Percentiles rank a stretch among this genome's conserved stretches.
These are phyloP conservation scores for Nannochloropsis granulata DNA, from an alignment of 108 stramenopile genomes.

Conservation along the genomic window DNA sequence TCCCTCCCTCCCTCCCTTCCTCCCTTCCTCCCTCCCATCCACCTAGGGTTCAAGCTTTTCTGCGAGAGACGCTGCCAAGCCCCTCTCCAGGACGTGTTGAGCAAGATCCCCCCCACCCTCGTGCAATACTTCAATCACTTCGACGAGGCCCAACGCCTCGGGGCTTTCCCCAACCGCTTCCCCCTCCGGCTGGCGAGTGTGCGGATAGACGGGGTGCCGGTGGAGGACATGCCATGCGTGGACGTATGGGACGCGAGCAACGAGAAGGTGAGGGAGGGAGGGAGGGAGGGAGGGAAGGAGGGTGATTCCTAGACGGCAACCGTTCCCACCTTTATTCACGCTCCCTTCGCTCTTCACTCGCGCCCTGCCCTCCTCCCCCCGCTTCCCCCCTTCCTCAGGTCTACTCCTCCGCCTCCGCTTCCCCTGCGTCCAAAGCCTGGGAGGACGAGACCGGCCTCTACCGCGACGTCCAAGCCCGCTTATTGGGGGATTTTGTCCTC, in stretches of 20 bases:
- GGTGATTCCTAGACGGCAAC: background rate
- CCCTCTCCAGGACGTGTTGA: background rate
- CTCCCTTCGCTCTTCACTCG: background rate
- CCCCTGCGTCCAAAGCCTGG: slow-evolving; percentile 32
- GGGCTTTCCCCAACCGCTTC: slow-evolving; percentile 43
- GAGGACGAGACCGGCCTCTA: slow-evolving; percentile 64
- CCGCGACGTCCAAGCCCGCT: slow-evolving; percentile 30
- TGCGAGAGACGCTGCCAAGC: slow-evolving; percentile 25
- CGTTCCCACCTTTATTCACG: no score
- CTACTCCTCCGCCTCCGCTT: background rate
- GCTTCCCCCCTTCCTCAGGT: background rate
- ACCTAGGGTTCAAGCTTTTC: slow-evolving; percentile 52
- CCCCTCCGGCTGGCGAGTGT: slow-evolving; percentile 52
- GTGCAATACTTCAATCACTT: slow-evolving; percentile 56
- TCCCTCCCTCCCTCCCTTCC: background rate
- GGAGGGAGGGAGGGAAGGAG: background rate
- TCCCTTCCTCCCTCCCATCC: background rate
- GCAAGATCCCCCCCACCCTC: slow-evolving; percentile 48
- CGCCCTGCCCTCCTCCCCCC: background rate
- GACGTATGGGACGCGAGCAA: slow-evolving; percentile 57
- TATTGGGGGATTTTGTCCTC: slow-evolving; percentile 61
- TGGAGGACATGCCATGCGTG: slow-evolving; percentile 65
- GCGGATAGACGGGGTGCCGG: slow-evolving; percentile 57
- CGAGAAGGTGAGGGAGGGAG: background rate
- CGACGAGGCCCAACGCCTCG: slow-evolving; percentile 37